Evolutionary conservation across 495 filamentous ascomycete species (phyloP), one percentile per base, ranked within the genome.

Genomic region (Trichoderma asperelloides): DNA sequence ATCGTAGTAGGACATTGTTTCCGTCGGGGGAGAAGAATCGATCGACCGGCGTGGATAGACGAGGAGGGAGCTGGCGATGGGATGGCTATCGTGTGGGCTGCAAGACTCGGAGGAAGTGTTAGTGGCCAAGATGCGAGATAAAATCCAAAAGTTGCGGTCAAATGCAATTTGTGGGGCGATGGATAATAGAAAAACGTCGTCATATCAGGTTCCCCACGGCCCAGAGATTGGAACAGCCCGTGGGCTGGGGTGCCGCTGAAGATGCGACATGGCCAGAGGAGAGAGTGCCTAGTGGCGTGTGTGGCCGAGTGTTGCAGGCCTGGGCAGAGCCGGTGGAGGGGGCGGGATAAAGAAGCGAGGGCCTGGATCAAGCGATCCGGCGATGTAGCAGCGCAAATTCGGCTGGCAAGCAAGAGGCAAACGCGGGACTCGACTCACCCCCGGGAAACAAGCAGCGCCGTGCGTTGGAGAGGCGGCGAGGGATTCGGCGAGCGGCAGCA

Each of bases 1-100:
- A 25, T 67, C 66, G 66, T 67, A 67, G 66, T 67, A 67, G 55
- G 66, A 67, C 66, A 67, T 67, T 60, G 13, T 63, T 43, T 27
- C 8, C 55, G 55, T 60, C 55, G 55, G 27, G 43, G 55, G 55
- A 30, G 3, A 60, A 25, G 49, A 60, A 28, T 30, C 23, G 55
- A 13, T 60, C 27, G 23, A 60, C 15, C 9, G 55, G n/a, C 55
- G 55, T 30, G 43, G 43, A 47, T 13, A 60, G 55, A 30, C 55
- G 23, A 16, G 13, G 55, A 2, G 23, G 55, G 6, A 37, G 55
- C 11, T 25, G 49, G 49, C 49, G 49, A 30, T 30, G 25, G n/a
- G 55, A 60, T 12, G 55, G 55, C 23, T 11, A 28, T 11, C 16
- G 6, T 28, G 3, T 15, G 55, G 55, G 7, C 55, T 60, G 16